These are phyloP conservation scores for Penicillium sp. DNA, from an alignment of 2,329 filamentous ascomycete genomes.

Conservation along the genomic window DNA sequence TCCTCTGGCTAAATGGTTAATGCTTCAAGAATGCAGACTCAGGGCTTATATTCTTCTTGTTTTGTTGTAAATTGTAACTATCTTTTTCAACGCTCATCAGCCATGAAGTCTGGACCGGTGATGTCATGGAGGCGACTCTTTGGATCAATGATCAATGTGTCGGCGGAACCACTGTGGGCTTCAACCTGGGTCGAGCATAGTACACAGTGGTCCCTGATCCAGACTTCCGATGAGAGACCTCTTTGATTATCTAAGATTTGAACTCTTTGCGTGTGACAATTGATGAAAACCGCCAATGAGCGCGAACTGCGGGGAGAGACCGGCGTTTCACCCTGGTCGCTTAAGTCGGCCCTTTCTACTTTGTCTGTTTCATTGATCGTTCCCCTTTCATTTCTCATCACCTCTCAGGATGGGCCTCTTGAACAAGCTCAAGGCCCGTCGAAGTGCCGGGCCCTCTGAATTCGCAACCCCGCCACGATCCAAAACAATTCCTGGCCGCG, in stretches of 20 bases:
- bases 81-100: neutral
- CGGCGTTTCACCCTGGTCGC: constrained; percentile 8
- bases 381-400: neutral
- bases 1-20: no score
- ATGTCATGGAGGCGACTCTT: neutral
- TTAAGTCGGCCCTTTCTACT: neutral
- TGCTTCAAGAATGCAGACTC: no score
- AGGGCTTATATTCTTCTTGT: no score
- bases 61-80: no score
- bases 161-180: neutral
- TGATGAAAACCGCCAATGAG: neutral
- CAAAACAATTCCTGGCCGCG: constrained; percentile 18
- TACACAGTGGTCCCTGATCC: neutral
- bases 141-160: neutral
- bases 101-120: neutral
- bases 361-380: neutral
- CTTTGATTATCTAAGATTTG: no score
- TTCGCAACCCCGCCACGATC: constrained; percentile 20
- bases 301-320: neutral
- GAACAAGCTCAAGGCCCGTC: constrained; percentile 28
- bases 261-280: neutral
- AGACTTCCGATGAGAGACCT: neutral
- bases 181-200: neutral
- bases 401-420: constrained; percentile 31
- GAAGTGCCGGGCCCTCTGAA: constrained; percentile 28